These are phyloP conservation scores for Fomes fomentarius DNA, from an alignment of 1,284 basidiomycete species.

Conservation along the genomic window DNA sequence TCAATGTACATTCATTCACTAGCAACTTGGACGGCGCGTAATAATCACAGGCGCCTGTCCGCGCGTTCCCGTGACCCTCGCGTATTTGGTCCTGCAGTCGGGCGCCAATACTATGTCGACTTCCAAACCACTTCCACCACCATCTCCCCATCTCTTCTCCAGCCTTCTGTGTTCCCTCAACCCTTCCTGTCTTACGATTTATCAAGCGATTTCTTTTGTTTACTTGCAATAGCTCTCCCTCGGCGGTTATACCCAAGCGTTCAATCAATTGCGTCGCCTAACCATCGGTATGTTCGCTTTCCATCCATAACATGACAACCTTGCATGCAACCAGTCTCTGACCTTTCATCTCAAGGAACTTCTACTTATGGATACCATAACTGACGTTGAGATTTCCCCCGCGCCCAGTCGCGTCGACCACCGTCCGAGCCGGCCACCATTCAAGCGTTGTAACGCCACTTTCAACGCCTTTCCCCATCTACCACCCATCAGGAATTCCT, in stretches of 20 bases:
- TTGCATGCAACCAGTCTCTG: neutral
- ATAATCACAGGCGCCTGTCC: too few species aligned
- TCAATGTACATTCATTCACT: too few species aligned
- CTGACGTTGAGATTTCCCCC: constrained; percentile 1
- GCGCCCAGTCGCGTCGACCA: constrained; percentile 14
- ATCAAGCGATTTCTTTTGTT: neutral
- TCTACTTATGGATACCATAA: neutral
- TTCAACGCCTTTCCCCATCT: constrained; percentile 12
- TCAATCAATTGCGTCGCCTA: neutral
- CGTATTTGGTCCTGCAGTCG: neutral
- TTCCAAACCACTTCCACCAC: constrained; percentile 1
- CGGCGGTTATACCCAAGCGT: neutral
- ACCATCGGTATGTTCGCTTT: neutral
- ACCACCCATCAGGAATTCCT: constrained; percentile 2
- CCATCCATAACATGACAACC: neutral
- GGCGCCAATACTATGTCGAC: neutral
- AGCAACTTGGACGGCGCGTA: too few species aligned
- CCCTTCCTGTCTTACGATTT: neutral
- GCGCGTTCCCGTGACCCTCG: constrained; percentile 11
- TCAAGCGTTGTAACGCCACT: constrained; percentile 10
- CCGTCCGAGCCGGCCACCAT: constrained; percentile 13
- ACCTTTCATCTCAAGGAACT: neutral
- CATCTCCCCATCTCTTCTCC: neutral
- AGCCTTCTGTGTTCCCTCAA: neutral
- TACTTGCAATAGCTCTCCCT: neutral